A percentile compares a stretch with the other conserved stretches of the same genome.
Evolutionary conservation across 805 yeast genomes (phyloP).

Genomic region (Saturnispora sekii): DNA sequence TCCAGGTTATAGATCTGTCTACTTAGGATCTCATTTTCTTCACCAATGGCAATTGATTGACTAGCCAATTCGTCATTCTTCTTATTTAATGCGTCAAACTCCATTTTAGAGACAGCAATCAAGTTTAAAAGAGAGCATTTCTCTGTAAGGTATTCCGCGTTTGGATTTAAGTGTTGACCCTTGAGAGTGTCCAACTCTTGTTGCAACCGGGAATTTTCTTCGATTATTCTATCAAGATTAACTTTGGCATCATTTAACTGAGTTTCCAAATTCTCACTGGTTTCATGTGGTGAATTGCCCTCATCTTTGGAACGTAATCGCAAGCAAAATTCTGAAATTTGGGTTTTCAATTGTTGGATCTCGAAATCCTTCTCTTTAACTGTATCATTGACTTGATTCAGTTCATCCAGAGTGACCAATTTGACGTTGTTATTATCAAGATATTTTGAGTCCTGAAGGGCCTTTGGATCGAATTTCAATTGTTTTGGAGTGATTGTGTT

Average conservation of each 20-base stretch:
- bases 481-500: background rate
- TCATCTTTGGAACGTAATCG: no score
- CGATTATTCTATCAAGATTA: no score
- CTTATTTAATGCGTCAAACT: slow-evolving; percentile 1
- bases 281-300: no score
- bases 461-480: background rate
- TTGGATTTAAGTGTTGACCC: slow-evolving; percentile 11
- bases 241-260: background rate
- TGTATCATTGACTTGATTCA: background rate
- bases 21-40: background rate
- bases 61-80: background rate
- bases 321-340: no score
- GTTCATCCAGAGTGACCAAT: slow-evolving; percentile 3
- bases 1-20: background rate
- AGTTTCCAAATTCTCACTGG: background rate
- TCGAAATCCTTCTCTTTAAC: background rate
- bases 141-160: slow-evolving; percentile 12
- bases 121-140: slow-evolving; percentile 9
- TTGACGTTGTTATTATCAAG: slow-evolving; percentile 1
- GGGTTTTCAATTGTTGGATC: slow-evolving; percentile 1
- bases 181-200: slow-evolving; percentile 2
- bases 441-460: slow-evolving; percentile 1
- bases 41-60: background rate
- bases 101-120: slow-evolving; percentile 11
- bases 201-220: no score